phyloP scores from a whole-genome alignment of 78 protist species.

The Dictyostelium firmibasis region DNA sequence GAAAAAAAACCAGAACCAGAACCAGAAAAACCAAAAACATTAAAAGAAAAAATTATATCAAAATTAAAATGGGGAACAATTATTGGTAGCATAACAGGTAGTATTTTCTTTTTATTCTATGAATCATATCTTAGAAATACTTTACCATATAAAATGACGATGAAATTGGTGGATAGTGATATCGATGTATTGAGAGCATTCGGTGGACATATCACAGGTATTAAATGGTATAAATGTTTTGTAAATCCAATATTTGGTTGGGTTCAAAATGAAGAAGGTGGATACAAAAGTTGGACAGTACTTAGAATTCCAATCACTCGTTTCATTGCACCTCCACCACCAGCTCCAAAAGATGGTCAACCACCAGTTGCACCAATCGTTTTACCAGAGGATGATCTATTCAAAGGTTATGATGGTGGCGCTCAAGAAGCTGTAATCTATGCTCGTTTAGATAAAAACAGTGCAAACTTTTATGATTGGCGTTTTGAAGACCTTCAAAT shows the following conservation, averaged over 20 bases:
- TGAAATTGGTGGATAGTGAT: not conserved
- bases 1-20: not conserved
- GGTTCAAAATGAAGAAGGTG: constrained; percentile 51
- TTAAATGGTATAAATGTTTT: constrained; percentile 59
- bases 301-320: constrained; percentile 36
- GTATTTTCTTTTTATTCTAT: constrained; percentile 44
- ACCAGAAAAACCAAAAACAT: constrained; percentile 48
- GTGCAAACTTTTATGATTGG: constrained; percentile 62
- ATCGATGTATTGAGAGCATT: constrained; percentile 3
- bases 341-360: constrained; percentile 25
- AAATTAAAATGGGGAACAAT: constrained; percentile 56
- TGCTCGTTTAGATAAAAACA: not conserved
- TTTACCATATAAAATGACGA: constrained; percentile 41
- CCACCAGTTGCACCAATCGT: not conserved
- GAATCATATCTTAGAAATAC: constrained; percentile 52
- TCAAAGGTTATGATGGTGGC: constrained; percentile 45
- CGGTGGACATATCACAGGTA: constrained; percentile 27
- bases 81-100: not conserved
- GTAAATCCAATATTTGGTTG: constrained; percentile 27
- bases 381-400: constrained; percentile 32
- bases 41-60: constrained; percentile 29
- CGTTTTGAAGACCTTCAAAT: not conserved
- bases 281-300: not conserved
- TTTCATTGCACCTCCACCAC: constrained; percentile 55
- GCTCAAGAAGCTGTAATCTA: constrained; percentile 16